Base-by-base conservation (phyloP, 371 early-diverging fungal species). In the Saksenaea oblongispora region DNA sequence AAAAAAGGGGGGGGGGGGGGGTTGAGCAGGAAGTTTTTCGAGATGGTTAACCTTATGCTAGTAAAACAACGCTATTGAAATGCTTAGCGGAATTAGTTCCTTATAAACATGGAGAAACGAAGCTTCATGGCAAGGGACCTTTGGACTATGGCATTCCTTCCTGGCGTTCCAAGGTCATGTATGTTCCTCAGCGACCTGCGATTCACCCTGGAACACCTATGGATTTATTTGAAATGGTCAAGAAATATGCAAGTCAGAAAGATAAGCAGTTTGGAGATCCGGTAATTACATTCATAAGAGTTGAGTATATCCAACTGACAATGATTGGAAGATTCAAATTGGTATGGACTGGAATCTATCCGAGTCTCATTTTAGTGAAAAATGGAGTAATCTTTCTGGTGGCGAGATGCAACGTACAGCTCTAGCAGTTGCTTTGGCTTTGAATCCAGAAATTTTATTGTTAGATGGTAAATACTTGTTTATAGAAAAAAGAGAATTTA, bases 351-450 rank as follows among this genome's bases (percentile, higher is more conserved):
- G 91, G 92, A 85, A 84, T 18, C 61, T 93, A 5, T 74, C 79
- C 3, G 80, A 82, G 18, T 85, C 87, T 11, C 76, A 87, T 47
- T 96, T 95, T 87, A 72, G 80, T 24, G 88, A 89, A 64, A 82
- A 83, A 31, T 94, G 91, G 91, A 82, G 81, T 37, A 87, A 84
- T 22, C 76, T 96, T 11, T 93, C 93, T 14, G 96, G 96, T 34
- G 96, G 96, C 41, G 95, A 96, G 74, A 87, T 86, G 72, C 96
- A 96, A 65, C 83, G 96, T 22, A 84, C 88, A 57, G 79, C 90
- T 0, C 69, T 96, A 42, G 95, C 94, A 0, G 89, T 95, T 55
- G 94, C 92, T 10, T 69, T 93, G 14, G 86, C 94, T n/a, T 76
- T 88, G 51, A 85, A 89, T n/a, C 94, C 96, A 4, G 84, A 88